phyloP scores from a whole-genome alignment of 495 filamentous ascomycete species.

The Aspergillus incahuasiensis region DNA sequence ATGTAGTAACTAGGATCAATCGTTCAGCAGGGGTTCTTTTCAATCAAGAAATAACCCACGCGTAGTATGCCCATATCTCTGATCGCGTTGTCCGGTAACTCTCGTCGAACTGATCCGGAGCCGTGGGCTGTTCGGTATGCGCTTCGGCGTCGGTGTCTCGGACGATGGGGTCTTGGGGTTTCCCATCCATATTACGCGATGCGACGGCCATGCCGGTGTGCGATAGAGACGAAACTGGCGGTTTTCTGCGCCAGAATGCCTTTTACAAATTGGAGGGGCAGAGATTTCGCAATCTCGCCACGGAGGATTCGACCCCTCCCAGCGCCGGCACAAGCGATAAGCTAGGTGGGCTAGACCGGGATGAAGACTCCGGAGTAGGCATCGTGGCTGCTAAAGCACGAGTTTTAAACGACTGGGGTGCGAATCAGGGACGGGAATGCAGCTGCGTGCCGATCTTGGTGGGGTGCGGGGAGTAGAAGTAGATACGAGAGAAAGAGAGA shows the following conservation, averaged over 20 bases:
- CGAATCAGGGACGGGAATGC: background rate
- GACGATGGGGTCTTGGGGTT: background rate
- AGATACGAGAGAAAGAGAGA: background rate
- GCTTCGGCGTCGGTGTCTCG: background rate
- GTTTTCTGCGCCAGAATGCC: background rate
- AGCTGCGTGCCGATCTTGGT: background rate
- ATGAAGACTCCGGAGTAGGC: too few relatives aligned
- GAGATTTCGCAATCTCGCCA: background rate
- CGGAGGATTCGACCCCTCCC: background rate
- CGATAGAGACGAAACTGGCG: background rate
- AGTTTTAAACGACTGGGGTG: background rate
- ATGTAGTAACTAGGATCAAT: constrained; percentile 50
- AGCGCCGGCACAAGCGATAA: background rate
- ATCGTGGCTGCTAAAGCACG: background rate
- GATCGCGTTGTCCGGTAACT: constrained; percentile 46
- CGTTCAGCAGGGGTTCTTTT: constrained; percentile 19
- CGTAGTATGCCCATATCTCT: constrained; percentile 65
- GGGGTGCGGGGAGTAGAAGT: background rate
- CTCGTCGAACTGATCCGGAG: constrained; percentile 47
- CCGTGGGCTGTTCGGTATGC: background rate
- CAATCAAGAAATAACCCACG: constrained; percentile 27
- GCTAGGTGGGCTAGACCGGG: background rate
- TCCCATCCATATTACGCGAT: background rate
- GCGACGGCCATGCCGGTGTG: background rate
- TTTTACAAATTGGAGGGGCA: background rate